Percentiles rank a stretch among this genome's conserved stretches.
These are phyloP conservation scores for Bathelium albidoporum DNA, from an alignment of 495 filamentous ascomycete genomes.

Conservation along the genomic window DNA sequence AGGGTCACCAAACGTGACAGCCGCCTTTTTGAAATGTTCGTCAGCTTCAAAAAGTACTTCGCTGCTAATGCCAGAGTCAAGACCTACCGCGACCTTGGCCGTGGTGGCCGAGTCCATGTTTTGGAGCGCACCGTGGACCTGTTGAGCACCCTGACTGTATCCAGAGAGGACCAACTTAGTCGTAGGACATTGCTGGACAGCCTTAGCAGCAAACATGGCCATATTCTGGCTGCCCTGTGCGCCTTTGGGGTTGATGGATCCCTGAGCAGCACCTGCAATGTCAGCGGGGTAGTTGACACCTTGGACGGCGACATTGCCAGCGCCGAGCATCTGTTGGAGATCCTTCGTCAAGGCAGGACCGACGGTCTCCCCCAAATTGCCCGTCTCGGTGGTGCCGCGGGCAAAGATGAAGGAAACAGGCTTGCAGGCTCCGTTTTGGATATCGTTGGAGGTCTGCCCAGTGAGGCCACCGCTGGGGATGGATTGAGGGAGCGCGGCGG, in stretches of 20 bases:
- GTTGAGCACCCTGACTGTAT: conserved; percentile 25
- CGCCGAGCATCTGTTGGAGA: conserved; percentile 17
- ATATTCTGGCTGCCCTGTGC: conserved; percentile 17
- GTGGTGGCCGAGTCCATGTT: conserved; percentile 2
- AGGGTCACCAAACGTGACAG: conserved; percentile 3
- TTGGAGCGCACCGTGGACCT: conserved; percentile 22
- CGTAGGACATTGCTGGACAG: conserved; percentile 19
- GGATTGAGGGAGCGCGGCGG: neutral
- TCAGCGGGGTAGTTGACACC: conserved; percentile 27
- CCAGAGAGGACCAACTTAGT: conserved; percentile 27
- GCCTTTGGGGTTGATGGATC: conserved; percentile 10
- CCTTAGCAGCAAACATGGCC: conserved; percentile 17
- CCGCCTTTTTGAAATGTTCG: neutral
- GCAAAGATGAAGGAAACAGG: conserved; percentile 31
- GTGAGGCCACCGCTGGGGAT: neutral
- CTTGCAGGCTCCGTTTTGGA: conserved; percentile 17
- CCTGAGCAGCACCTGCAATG: conserved; percentile 14
- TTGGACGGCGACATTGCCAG: conserved; percentile 22
- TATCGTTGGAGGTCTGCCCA: conserved; percentile 12
- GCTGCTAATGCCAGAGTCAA: neutral
- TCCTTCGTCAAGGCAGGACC: conserved; percentile 26
- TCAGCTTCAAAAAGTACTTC: neutral
- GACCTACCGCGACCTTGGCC: neutral
- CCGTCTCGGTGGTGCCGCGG: conserved; percentile 27
- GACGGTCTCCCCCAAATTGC: conserved; percentile 29